Percentiles rank a stretch among this genome's conserved stretches.
Conservation (phyloP, 2,329 filamentous ascomycete species). For the Apiospora koreana region DNA sequence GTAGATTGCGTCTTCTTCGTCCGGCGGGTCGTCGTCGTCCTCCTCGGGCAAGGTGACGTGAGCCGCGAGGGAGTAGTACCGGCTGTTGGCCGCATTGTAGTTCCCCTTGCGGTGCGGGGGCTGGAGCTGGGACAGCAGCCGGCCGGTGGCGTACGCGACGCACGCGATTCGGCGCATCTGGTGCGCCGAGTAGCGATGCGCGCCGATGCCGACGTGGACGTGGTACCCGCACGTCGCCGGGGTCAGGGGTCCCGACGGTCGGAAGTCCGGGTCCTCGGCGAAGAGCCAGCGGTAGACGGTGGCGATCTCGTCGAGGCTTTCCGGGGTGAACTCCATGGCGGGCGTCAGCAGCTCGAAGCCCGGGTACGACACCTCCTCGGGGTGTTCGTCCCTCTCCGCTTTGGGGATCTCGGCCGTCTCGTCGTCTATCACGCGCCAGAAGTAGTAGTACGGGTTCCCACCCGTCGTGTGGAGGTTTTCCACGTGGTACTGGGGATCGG, state of each 20-base stretch:
- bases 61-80: not conserved
- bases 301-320: not conserved
- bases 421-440: not conserved
- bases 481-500: not conserved
- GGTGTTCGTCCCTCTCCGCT: too few relatives aligned
- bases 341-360: not conserved
- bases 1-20: not conserved
- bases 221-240: not conserved
- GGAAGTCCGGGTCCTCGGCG: not conserved
- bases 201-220: constrained; percentile 1
- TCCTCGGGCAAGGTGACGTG: not conserved
- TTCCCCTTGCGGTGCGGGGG: not conserved
- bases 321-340: not conserved
- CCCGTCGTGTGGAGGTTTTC: not conserved
- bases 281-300: not conserved
- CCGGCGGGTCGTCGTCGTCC: too few relatives aligned
- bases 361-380: not conserved
- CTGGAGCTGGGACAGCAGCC: not conserved
- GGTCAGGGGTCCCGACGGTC: not conserved
- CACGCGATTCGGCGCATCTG: not conserved
- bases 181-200: not conserved
- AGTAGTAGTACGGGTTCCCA: not conserved
- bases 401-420: not conserved
- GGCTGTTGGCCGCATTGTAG: not conserved
- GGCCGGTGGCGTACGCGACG: not conserved